Percentiles rank a stretch among this genome's conserved stretches.
Conservation (phyloP, 164 flowering plant genomes). For the Piper longum region DNA sequence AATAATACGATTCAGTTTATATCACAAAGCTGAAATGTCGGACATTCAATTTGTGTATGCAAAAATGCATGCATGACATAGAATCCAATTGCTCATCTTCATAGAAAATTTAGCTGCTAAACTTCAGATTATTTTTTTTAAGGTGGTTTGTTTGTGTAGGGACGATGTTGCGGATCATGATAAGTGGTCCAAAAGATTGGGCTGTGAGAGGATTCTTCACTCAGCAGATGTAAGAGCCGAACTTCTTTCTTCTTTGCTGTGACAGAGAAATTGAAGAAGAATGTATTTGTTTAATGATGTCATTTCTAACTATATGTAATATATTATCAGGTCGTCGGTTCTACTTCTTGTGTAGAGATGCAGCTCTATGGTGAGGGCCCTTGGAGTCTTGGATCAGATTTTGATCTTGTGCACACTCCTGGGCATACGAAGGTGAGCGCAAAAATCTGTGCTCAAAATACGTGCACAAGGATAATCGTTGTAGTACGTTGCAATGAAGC, state of each 20-base stretch:
- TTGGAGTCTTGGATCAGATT: slow-evolving; percentile 34
- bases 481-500: neutral
- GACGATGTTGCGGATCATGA: slow-evolving; percentile 59
- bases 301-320: neutral
- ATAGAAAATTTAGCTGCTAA: neutral
- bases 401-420: slow-evolving; percentile 40
- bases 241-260: neutral
- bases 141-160: slow-evolving; percentile 13
- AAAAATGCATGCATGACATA: neutral
- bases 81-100: neutral
- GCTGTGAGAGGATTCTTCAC: slow-evolving; percentile 38
- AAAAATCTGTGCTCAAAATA: neutral
- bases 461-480: neutral
- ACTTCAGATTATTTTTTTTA: neutral
- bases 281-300: neutral
- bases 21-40: no score
- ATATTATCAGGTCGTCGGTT: slow-evolving; percentile 17
- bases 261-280: neutral
- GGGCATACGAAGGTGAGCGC: slow-evolving; percentile 44
- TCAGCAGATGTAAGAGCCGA: slow-evolving; percentile 19
- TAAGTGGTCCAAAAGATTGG: slow-evolving; percentile 38
- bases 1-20: no score
- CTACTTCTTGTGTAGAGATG: slow-evolving; percentile 35
- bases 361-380: slow-evolving; percentile 44
- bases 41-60: no score